phyloP scores from a whole-genome alignment of 2,329 filamentous ascomycete species.

The Cytospora leucostoma region DNA sequence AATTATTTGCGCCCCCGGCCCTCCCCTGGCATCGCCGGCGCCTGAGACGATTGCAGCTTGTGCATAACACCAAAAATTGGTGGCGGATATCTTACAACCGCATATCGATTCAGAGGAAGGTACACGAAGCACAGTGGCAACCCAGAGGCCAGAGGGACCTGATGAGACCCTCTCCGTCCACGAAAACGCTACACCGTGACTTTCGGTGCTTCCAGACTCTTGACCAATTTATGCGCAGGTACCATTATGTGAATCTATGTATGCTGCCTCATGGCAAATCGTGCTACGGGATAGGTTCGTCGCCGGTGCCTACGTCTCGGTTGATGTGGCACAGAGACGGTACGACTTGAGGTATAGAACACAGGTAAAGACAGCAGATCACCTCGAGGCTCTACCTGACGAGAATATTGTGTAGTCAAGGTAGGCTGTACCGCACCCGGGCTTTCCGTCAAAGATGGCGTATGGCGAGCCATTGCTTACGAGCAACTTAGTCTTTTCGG shows the following conservation, averaged over 20 bases:
- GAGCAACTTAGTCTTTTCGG: not conserved
- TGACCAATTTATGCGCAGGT: too few species aligned
- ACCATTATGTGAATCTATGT: too few species aligned
- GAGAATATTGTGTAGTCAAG: not conserved
- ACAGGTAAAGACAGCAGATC: not conserved
- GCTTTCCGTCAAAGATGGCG: not conserved
- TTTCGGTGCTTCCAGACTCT: too few species aligned
- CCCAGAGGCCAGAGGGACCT: not conserved
- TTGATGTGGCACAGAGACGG: not conserved
- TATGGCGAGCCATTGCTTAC: not conserved
- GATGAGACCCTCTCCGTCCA: not conserved
- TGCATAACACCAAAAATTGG: not conserved
- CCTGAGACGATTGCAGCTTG: constrained; percentile 9
- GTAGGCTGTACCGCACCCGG: not conserved
- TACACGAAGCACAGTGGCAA: constrained; percentile 2
- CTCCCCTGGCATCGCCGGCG: constrained; percentile 8
- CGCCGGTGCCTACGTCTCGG: not conserved
- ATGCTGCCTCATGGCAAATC: too few species aligned
- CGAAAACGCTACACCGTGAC: too few species aligned
- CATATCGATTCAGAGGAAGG: not conserved
- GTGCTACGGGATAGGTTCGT: not conserved
- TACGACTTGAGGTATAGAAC: not conserved
- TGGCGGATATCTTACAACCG: constrained; percentile 6
- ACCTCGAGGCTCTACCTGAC: not conserved
- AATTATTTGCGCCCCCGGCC: too few species aligned